phyloP scores from a whole-genome alignment of 2,329 filamentous ascomycete species.

The Pochonia chlamydosporia region DNA sequence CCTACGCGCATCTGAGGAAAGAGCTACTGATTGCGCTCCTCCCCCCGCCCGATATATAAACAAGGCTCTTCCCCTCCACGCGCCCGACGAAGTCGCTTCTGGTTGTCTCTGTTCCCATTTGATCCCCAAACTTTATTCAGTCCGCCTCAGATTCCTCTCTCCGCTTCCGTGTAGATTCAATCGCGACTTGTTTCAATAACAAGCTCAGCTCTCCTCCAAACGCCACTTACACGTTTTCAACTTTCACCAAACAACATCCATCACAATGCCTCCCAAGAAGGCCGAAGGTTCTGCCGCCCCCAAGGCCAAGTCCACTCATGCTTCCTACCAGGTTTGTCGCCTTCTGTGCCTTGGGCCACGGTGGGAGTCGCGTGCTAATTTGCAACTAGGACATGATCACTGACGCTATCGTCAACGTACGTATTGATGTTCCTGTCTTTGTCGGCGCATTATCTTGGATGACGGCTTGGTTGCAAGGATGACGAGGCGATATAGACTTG shows the following conservation, averaged over 20 bases:
- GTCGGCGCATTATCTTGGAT: conserved; percentile 28
- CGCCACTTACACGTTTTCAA: conserved; percentile 4
- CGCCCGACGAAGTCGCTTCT: conserved; percentile 39
- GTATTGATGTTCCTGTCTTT: conserved; percentile 27
- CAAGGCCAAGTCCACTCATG: conserved; percentile 49
- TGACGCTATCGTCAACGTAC: conserved; percentile 56
- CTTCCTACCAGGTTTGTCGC: conserved; percentile 52
- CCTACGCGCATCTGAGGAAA: conserved; percentile 5
- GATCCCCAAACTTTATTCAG: conserved; percentile 17
- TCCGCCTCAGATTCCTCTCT: conserved; percentile 13
- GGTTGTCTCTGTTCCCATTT: conserved; percentile 25
- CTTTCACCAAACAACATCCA: conserved; percentile 16
- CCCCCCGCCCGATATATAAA: conserved; percentile 57
- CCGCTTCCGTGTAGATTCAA: conserved; percentile 17
- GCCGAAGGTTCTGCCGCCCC: conserved; percentile 30
- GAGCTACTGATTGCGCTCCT: conserved; percentile 49
- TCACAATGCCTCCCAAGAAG: conserved; percentile 57
- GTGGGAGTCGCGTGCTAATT: conserved; percentile 16
- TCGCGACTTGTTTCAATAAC: conserved; percentile 15
- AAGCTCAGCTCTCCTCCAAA: not conserved
- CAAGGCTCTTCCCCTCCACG: conserved; percentile 45
- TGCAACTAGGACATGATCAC: conserved; percentile 53
- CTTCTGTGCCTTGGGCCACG: not conserved
- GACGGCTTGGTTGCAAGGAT: not conserved
- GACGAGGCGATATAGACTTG: not conserved